phyloP scores from a whole-genome alignment of 441 rosid species.

The Flueggea neowawraea region DNA sequence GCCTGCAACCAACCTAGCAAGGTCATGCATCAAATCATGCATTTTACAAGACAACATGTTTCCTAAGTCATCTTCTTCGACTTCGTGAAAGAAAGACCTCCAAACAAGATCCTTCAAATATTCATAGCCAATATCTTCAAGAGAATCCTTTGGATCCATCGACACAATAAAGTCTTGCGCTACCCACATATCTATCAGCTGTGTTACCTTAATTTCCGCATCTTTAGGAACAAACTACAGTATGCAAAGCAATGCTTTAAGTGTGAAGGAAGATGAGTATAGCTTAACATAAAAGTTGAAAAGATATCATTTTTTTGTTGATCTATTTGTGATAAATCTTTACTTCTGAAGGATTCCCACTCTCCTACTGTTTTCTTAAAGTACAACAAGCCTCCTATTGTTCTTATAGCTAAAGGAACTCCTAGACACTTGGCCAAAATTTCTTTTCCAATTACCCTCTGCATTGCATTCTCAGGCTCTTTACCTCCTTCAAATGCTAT shows the following conservation, averaged over 20 bases:
- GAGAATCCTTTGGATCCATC: not conserved
- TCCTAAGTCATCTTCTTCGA: not conserved
- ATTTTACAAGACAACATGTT: constrained; percentile 4
- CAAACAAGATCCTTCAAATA: constrained; percentile 5
- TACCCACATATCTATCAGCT: constrained; percentile 4
- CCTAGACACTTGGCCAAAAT: constrained; percentile 17
- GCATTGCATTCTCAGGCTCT: not conserved
- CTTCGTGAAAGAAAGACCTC: constrained; percentile 18
- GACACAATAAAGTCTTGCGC: constrained; percentile 10
- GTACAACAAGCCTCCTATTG: constrained; percentile 13
- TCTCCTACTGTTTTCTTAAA: constrained; percentile 1
- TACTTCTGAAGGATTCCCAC: constrained; percentile 11
- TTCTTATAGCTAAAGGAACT: constrained; percentile 23
- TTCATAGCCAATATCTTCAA: not conserved
- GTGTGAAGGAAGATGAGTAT: constrained; percentile 9
- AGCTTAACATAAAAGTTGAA: not conserved
- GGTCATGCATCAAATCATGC: constrained; percentile 22
- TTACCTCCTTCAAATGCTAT: not conserved
- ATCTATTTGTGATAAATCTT: not conserved
- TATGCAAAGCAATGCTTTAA: constrained; percentile 3
- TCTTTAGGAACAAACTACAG: constrained; percentile 5
- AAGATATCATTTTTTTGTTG: constrained; percentile 1
- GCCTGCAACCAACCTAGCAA: constrained; percentile 8
- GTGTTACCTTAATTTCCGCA: not conserved
- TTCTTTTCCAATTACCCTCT: constrained; percentile 9